Percentiles rank a stretch among this genome's conserved stretches.
These are phyloP conservation scores for Lichtheimia ornata DNA, from an alignment of 371 early-diverging fungal species.

Conservation along the genomic window DNA sequence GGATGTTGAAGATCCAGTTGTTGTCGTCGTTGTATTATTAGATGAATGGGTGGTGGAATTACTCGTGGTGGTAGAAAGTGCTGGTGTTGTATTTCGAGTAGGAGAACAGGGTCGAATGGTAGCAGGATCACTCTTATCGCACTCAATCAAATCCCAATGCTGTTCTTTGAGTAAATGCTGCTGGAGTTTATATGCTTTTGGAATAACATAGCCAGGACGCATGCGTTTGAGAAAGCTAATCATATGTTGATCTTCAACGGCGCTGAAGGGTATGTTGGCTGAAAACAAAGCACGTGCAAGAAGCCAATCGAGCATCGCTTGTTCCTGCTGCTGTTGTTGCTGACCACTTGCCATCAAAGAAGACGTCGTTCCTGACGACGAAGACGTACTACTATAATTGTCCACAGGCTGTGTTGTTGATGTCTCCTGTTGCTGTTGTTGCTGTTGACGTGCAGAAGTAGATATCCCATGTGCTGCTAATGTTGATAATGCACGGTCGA, in stretches of 20 bases:
- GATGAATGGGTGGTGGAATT: no score
- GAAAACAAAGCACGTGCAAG: constrained; percentile 45
- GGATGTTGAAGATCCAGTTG: neutral
- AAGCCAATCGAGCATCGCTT: constrained; percentile 25
- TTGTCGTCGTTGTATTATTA: neutral
- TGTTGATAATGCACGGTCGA: constrained; percentile 7
- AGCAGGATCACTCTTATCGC: neutral
- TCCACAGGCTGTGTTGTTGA: constrained; percentile 2
- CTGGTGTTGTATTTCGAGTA: no score
- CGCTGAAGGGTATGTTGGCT: constrained; percentile 30
- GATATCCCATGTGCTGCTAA: constrained; percentile 5
- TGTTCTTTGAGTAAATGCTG: constrained; percentile 41
- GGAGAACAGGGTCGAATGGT: no score
- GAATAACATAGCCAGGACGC: constrained; percentile 35
- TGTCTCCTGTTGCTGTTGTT: neutral
- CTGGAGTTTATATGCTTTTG: constrained; percentile 24
- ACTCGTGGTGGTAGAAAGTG: no score
- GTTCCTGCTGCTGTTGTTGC: constrained; percentile 1
- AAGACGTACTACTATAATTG: neutral
- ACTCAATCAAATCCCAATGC: constrained; percentile 40
- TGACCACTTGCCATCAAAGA: neutral
- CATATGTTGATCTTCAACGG: constrained; percentile 34
- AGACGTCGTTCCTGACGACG: neutral
- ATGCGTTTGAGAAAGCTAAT: constrained; percentile 32
- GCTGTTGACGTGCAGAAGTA: neutral